Percentiles rank a stretch among this genome's conserved stretches.
phyloP scores from a whole-genome alignment of 352 stramenopile species.

The Globisporangium paddicum region DNA sequence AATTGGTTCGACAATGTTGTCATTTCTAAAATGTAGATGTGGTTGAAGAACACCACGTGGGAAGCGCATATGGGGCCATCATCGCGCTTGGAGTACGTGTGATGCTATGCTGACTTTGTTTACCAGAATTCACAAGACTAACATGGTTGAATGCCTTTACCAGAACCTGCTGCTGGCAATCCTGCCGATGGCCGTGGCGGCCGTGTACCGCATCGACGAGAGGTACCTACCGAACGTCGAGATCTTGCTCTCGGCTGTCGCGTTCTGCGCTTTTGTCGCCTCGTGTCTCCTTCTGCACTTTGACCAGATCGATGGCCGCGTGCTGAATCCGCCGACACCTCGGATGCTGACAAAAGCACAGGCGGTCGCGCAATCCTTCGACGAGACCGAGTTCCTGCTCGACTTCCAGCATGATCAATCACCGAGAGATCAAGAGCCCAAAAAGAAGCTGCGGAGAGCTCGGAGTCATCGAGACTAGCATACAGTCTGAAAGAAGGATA shows the following conservation, averaged over 20 bases:
- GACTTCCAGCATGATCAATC: slow-evolving; percentile 11
- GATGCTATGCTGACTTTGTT: background rate
- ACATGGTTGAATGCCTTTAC: no score
- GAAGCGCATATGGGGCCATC: slow-evolving; percentile 80
- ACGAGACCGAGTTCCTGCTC: slow-evolving; percentile 11
- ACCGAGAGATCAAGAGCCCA: background rate
- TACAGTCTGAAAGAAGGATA: no score
- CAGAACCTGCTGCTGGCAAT: slow-evolving; percentile 47
- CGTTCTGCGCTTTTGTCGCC: slow-evolving; percentile 16
- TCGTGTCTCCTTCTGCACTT: slow-evolving; percentile 20
- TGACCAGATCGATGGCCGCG: slow-evolving; percentile 20
- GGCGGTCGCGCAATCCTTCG: slow-evolving; percentile 13
- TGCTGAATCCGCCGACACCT: slow-evolving; percentile 26
- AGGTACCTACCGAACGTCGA: slow-evolving; percentile 34
- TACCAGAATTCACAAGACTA: no score
- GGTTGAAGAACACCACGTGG: slow-evolving; percentile 62
- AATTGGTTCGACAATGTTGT: background rate
- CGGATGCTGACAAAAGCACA: slow-evolving; percentile 18
- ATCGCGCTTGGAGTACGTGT: slow-evolving; percentile 46
- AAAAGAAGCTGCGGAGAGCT: background rate
- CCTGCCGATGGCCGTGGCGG: slow-evolving; percentile 35
- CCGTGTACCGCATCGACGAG: slow-evolving; percentile 28
- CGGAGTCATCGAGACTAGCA: background rate
- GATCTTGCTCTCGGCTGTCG: slow-evolving; percentile 24
- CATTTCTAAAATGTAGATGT: slow-evolving; percentile 30